A percentile compares a stretch with the other conserved stretches of the same genome.
Conservation (phyloP, 352 stramenopile genomes). For the Globisporangium cederbergense region DNA sequence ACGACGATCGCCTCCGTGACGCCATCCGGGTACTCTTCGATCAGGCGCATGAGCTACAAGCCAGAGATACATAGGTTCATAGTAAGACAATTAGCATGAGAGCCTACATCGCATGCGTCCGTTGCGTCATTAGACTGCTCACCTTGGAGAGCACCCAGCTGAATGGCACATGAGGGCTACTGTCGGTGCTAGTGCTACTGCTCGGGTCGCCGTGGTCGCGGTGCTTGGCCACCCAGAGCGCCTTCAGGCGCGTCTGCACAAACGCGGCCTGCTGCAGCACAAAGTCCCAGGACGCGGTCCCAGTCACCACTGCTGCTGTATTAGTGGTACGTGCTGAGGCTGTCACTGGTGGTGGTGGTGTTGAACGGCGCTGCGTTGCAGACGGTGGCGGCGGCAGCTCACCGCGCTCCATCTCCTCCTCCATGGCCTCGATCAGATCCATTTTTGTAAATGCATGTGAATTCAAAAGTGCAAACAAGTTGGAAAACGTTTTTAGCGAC, state of each 20-base stretch:
- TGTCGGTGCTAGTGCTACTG: background rate
- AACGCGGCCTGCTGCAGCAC: slow-evolving; percentile 42
- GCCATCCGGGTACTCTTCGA: slow-evolving; percentile 67
- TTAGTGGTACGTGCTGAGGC: background rate
- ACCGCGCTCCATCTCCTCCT: slow-evolving; percentile 35
- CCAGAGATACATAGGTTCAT: background rate
- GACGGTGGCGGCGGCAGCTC: background rate
- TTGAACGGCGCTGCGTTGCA: background rate
- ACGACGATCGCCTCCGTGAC: slow-evolving; percentile 59
- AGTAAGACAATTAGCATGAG: background rate
- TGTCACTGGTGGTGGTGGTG: background rate
- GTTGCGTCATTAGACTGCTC: background rate
- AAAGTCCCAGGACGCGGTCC: slow-evolving; percentile 25
- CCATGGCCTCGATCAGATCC: slow-evolving; percentile 60
- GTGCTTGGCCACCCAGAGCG: slow-evolving; percentile 39
- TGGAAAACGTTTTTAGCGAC: no score
- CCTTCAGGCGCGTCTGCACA: slow-evolving; percentile 35
- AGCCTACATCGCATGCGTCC: background rate
- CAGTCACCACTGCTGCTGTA: background rate
- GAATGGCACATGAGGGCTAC: slow-evolving; percentile 34
- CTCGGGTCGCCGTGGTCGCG: slow-evolving; percentile 7
- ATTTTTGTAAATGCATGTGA: slow-evolving; percentile 19
- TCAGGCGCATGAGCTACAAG: slow-evolving; percentile 38
- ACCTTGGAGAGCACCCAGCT: slow-evolving; percentile 60
- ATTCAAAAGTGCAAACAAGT: no score